Evolutionary conservation across 345 rosid species (phyloP).

Genomic region (Citrus cavaleriei): DNA sequence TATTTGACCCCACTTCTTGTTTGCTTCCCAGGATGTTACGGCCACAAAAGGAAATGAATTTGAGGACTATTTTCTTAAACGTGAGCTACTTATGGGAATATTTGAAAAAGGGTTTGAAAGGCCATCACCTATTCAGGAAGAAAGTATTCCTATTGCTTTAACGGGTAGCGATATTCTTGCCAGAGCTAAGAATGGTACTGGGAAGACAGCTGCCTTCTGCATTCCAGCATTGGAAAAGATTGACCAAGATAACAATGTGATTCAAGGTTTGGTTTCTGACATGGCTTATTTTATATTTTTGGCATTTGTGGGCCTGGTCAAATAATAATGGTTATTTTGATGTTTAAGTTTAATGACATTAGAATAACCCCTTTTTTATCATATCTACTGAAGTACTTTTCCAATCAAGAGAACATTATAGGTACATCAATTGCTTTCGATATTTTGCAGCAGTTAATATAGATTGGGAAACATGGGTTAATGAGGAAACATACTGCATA

Average conservation of each 20-base stretch:
- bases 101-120: slow-evolving; percentile 99
- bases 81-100: slow-evolving; percentile 93
- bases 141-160: slow-evolving; percentile 99
- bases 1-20: background rate
- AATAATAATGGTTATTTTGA: background rate
- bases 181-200: slow-evolving; percentile 99
- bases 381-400: background rate
- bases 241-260: slow-evolving; percentile 86
- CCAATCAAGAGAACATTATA: background rate
- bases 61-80: slow-evolving; percentile 96
- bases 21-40: slow-evolving; percentile 82
- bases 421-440: background rate
- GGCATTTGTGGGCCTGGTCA: background rate
- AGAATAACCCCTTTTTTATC: background rate
- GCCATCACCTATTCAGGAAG: slow-evolving; percentile 99
- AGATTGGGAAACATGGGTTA: background rate
- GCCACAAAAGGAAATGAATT: slow-evolving; percentile 99
- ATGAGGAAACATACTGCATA: background rate
- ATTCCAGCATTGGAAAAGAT: slow-evolving; percentile 96
- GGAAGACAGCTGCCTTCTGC: slow-evolving; percentile 99
- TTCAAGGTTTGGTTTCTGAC: slow-evolving; percentile 66
- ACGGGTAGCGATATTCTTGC: slow-evolving; percentile 99
- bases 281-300: background rate
- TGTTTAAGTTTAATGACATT: background rate
- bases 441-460: background rate